Base-by-base conservation (phyloP, 108 stramenopile species). In the Pseudonitzschia multiseries region DNA sequence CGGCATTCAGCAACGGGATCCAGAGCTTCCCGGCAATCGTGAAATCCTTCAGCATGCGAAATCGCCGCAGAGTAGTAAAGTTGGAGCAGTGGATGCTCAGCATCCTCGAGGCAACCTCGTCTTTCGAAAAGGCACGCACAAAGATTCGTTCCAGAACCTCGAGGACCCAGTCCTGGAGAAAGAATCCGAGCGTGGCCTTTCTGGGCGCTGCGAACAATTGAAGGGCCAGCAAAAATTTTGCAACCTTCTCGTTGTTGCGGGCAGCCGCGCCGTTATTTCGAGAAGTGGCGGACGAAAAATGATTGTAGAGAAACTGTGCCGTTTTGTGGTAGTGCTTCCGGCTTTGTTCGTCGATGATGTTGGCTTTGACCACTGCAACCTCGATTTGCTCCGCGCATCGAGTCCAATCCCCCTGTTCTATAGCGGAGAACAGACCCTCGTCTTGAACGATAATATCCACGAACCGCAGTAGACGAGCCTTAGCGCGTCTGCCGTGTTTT, bases 21-120 rank as follows among this genome's bases (percentile, higher is more conserved):
- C 93, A 95, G 3, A 95, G 77, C 41, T 86, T 89, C 12, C 89
- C 89, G 63, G 87, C 69, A 26, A 92, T 73, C 18, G 88, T 71
- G 72, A 95, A 85, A 70, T 95, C 89, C 54, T 90, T 91, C 5
- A 95, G 76, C 59, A 91, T 88, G 56, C 91, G 81, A 26, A 95
- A 77, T 42, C 92, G 86, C 6, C 89, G 82, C 31, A 90, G 57
- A 4, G 84, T 74, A 10, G 81, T 71, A 52, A 86, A 82, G 65
- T 86, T 87, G 0, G 81, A 82, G 0, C 83, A 86, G 69, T 89
- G 85, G 57, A 93, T 93, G 29, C 75, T 82, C 21, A 93, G 77
- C 86, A 93, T 87, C 57, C 80, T 83, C 9, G 87, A 82, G 0
- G 86, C 83, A 13, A 72, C 71, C 13, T 72, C 74, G 32, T 93